Evolutionary conservation across 345 rosid species (phyloP).

Genomic region (Mallotus nudiflorus): DNA sequence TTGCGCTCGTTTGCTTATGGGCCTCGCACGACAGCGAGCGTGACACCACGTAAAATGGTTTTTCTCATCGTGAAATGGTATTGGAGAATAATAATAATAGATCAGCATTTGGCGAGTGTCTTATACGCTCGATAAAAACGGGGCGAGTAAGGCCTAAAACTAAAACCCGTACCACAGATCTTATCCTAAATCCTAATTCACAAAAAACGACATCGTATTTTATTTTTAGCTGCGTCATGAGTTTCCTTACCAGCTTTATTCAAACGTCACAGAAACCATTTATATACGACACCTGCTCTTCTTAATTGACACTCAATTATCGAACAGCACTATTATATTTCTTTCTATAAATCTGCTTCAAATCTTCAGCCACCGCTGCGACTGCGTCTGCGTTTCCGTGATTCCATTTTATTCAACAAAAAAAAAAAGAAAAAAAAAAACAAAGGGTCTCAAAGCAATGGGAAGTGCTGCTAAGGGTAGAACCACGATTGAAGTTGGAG

Average conservation of each 20-base stretch:
- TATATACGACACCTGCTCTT: not conserved
- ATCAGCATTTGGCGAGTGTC: not conserved
- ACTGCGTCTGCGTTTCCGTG: not conserved
- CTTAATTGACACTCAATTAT: not conserved
- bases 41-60: too few relatives aligned
- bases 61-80: too few relatives aligned
- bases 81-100: too few relatives aligned
- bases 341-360: not conserved
- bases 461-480: slow-evolving; percentile 49
- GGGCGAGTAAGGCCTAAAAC: not conserved
- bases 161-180: not conserved
- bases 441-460: slow-evolving; percentile 22
- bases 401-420: not conserved
- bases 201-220: too few relatives aligned
- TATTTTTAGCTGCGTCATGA: not conserved
- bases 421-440: not conserved
- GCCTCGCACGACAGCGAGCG: not conserved
- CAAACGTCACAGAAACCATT: not conserved
- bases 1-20: too few relatives aligned
- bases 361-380: too few relatives aligned
- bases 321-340: too few relatives aligned
- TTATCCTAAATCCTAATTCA: not conserved
- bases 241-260: not conserved
- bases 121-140: not conserved
- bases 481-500: slow-evolving; percentile 73